A percentile compares a stretch with the other conserved stretches of the same genome.
Evolutionary conservation across 352 stramenopile genomes (phyloP).

Genomic region (Globisporangium uncinulatum): DNA sequence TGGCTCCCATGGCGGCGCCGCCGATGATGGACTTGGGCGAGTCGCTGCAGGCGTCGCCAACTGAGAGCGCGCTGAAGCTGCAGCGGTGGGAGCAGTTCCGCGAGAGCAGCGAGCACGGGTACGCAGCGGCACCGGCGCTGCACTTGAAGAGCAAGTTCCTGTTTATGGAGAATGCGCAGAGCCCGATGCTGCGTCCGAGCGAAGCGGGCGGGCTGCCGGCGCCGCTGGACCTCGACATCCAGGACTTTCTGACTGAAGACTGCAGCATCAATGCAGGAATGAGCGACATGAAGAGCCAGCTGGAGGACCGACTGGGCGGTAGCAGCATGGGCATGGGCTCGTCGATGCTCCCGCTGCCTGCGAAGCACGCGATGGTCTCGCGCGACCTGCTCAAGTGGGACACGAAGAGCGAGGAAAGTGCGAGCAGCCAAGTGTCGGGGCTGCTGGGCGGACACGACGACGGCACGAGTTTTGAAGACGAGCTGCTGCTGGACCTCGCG

Average conservation of each 20-base stretch:
- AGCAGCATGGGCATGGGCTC: constrained; percentile 11
- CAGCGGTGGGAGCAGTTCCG: constrained; percentile 15
- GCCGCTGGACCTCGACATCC: constrained; percentile 64
- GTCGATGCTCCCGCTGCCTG: constrained; percentile 22
- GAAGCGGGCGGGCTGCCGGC: constrained; percentile 13
- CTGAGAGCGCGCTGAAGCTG: constrained; percentile 17
- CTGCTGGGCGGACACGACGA: constrained; percentile 26
- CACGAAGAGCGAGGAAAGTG: constrained; percentile 17
- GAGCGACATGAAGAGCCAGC: constrained; percentile 28
- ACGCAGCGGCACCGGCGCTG: constrained; percentile 30
- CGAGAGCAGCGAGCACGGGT: constrained; percentile 29
- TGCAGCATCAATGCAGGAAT: constrained; percentile 54
- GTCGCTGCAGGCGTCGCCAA: constrained; percentile 16
- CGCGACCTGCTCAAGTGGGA: constrained; percentile 70
- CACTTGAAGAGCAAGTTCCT: constrained; percentile 48
- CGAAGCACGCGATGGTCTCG: constrained; percentile 56
- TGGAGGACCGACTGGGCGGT: constrained; percentile 28
- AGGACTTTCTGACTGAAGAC: constrained; percentile 76
- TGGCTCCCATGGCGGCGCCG: constrained; percentile 32
- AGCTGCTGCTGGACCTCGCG: constrained; percentile 64
- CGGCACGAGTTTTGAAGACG: constrained; percentile 46
- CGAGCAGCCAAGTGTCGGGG: constrained; percentile 16
- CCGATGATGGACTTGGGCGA: constrained; percentile 57
- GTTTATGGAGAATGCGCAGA: constrained; percentile 17
- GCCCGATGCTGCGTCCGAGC: constrained; percentile 21